Conservation (phyloP, 208 protist genomes). For the Herpetomonas tarakana region DNA sequence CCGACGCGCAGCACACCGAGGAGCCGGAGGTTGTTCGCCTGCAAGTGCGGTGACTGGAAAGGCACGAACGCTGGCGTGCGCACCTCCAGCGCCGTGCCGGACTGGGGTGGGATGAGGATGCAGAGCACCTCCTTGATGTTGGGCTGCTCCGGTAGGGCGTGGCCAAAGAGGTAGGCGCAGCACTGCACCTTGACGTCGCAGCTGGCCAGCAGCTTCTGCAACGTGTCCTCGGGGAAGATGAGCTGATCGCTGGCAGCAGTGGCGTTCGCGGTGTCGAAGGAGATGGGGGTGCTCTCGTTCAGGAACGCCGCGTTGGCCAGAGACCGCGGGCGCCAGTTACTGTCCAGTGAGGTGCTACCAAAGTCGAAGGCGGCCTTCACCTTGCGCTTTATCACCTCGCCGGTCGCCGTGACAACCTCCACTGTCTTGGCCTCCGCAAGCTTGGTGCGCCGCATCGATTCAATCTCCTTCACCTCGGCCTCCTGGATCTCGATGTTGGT, state of each 20-base stretch:
- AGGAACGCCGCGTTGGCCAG: conserved; percentile 75
- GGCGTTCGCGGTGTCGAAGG: conserved; percentile 50
- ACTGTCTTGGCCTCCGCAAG: conserved; percentile 62
- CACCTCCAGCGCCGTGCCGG: conserved; percentile 54
- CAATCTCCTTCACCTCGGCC: conserved; percentile 98
- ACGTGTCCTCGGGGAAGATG: conserved; percentile 68
- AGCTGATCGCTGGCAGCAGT: conserved; percentile 82
- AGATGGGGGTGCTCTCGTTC: conserved; percentile 59
- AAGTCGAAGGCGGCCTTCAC: conserved; percentile 86
- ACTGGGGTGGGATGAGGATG: conserved; percentile 85
- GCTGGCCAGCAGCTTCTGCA: conserved; percentile 73
- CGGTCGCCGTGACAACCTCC: conserved; percentile 49
- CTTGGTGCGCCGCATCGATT: conserved; percentile 93
- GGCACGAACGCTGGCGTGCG: conserved; percentile 68
- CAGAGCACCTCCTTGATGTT: conserved; percentile 88
- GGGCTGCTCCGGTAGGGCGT: conserved; percentile 74
- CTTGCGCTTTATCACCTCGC: conserved; percentile 75
- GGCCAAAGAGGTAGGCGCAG: conserved; percentile 84
- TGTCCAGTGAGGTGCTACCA: conserved; percentile 55
- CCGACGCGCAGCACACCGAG: conserved; percentile 76
- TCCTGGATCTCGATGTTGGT: conserved; percentile 97
- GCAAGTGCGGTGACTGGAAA: conserved; percentile 47
- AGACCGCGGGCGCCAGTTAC: conserved; percentile 82
- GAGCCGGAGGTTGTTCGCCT: conserved; percentile 70
- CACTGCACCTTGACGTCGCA: conserved; percentile 85